A percentile compares a stretch with the other conserved stretches of the same genome.
These are phyloP conservation scores for Nymphaea colorata DNA, from an alignment of 164 flowering plant species.

Conservation along the genomic window DNA sequence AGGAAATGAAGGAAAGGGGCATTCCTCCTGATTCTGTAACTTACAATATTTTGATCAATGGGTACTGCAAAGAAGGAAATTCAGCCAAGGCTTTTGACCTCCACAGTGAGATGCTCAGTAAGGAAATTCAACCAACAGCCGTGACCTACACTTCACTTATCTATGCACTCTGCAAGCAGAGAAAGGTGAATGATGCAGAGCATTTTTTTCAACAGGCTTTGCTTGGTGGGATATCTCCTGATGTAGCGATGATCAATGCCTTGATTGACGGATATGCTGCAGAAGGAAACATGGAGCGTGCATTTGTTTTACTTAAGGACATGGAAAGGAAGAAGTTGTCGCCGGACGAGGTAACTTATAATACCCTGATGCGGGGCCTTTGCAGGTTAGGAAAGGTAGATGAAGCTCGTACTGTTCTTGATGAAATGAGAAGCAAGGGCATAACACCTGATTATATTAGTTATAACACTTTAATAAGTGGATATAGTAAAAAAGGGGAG, in stretches of 20 bases:
- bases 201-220: conserved; percentile 34
- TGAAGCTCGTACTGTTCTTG: conserved; percentile 61
- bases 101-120: conserved; percentile 46
- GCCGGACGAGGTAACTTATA: conserved; percentile 81
- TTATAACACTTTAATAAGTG: conserved; percentile 77
- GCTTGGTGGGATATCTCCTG: conserved; percentile 41
- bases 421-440: conserved; percentile 63
- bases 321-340: conserved; percentile 44
- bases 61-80: conserved; percentile 53
- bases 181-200: conserved; percentile 65
- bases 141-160: conserved; percentile 72
- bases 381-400: conserved; percentile 65
- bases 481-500: conserved; percentile 74
- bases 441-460: conserved; percentile 71
- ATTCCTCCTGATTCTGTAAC: conserved; percentile 48
- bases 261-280: conserved; percentile 65
- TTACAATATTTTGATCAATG: conserved; percentile 73
- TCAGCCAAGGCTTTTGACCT: conserved; percentile 55
- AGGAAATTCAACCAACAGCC: conserved; percentile 44
- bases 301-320: conserved; percentile 36
- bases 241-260: conserved; percentile 56
- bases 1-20: conserved; percentile 49
- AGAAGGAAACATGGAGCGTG: conserved; percentile 24
- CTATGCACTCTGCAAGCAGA: conserved; percentile 41
- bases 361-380: conserved; percentile 70